Base-by-base conservation (phyloP, 768 basidiomycete genomes). In the Tulasnella sp. region DNA sequence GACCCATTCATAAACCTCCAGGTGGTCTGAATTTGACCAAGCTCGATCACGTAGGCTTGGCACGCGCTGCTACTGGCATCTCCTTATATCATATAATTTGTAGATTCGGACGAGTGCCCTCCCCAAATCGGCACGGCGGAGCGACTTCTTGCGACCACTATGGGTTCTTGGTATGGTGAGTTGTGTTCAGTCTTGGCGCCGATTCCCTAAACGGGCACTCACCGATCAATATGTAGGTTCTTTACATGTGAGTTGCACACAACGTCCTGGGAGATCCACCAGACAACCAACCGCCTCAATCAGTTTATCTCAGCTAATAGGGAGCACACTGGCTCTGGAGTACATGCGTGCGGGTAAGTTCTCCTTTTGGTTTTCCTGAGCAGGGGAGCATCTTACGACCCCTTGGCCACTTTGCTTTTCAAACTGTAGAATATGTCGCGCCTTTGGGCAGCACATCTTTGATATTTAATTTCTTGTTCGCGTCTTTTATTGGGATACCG, bases 401-500 rank as follows among this genome's bases (percentile, higher is more conserved):
- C 22, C 34, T 21, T 12, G 10, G 38, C 49, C 2, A 46, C 22
- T 12, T 72, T n/a, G n/a, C n/a, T n/a, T 68, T 67, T 9, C 58
- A 5, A 67, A 61, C 58, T 59, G 15, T 71, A 82, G 89, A 94
- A 80, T 97, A 96, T 70, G 93, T 98, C 58, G 94, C 94, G 1
- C 93, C 93, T 1, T 78, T 98, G 3, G 93, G 94, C 12, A 91
- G 90, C 0, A 87, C 91, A 10, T 88, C 91, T 11, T 81, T 98
- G 62, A 82, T 98, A 58, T 97, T 98, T 75, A 98, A 98, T 70
- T 93, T 96, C 68, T 75, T 96, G 38, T 94, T 96, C 69, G 94
- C 94, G 25, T 46, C 62, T 50, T 25, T 62, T 22, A 63, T 31
- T 27, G 41, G 52, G 17, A 49, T 49, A 10, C 60, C 52, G 45